phyloP scores from a whole-genome alignment of 306 rosid species.

The Rubus idaeus region DNA sequence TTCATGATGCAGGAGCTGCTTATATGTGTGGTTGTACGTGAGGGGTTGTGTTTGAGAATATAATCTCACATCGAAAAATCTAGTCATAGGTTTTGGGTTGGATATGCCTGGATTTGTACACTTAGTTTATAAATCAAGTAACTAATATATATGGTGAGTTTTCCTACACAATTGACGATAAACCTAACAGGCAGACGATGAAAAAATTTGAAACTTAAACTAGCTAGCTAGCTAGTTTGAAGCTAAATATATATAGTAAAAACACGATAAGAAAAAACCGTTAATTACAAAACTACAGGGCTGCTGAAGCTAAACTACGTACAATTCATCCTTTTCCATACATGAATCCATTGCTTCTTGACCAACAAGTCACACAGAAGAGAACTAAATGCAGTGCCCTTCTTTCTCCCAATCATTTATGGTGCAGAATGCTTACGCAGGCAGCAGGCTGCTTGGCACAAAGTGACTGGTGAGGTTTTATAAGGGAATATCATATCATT shows the following conservation, averaged over 20 bases:
- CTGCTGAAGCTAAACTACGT: background rate
- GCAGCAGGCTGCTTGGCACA: background rate
- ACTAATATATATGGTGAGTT: background rate
- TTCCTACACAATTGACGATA: background rate
- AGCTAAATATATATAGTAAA: background rate
- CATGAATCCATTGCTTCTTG: background rate
- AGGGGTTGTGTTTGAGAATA: too few species aligned
- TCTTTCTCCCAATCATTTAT: background rate
- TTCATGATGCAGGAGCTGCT: too few species aligned
- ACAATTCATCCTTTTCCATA: background rate
- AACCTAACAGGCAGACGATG: background rate
- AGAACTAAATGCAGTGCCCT: background rate
- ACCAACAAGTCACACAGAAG: background rate
- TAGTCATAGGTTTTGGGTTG: too few species aligned
- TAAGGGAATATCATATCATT: background rate
- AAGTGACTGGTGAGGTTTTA: constrained; percentile 15
- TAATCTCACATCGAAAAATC: too few species aligned
- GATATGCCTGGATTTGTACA: too few species aligned
- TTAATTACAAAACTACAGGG: background rate
- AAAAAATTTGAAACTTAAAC: background rate
- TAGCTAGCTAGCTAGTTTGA: too few species aligned
- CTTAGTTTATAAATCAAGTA: background rate
- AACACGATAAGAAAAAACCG: too few species aligned
- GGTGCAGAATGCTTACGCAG: background rate
- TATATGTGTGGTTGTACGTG: too few species aligned